phyloP scores from a whole-genome alignment of 345 rosid species.

The Eutrema yunnanense region DNA sequence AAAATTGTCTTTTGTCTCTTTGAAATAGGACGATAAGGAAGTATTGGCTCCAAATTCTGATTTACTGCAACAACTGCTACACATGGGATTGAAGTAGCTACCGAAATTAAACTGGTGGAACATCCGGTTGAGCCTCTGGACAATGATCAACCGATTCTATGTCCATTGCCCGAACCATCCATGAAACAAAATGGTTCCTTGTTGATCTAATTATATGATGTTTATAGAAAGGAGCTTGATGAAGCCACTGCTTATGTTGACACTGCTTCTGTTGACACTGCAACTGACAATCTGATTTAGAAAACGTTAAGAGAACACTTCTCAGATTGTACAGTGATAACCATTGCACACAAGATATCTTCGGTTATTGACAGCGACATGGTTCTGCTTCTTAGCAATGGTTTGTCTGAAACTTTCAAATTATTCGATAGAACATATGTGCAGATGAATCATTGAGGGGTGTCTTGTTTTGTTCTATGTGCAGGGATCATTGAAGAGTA shows the following conservation, averaged over 20 bases:
- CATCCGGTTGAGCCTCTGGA: too few relatives aligned
- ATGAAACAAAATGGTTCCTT: slow-evolving; percentile 32
- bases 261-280: slow-evolving; percentile 71
- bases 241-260: slow-evolving; percentile 46
- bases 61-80: slow-evolving; percentile 36
- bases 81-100: slow-evolving; percentile 6
- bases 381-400: slow-evolving; percentile 68
- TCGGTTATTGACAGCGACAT: slow-evolving; percentile 76
- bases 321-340: slow-evolving; percentile 60
- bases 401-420: slow-evolving; percentile 33
- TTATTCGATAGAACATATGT: background rate
- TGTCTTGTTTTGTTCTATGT: background rate
- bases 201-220: slow-evolving; percentile 6
- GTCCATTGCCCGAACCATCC: too few relatives aligned
- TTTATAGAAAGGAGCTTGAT: slow-evolving; percentile 46
- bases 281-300: slow-evolving; percentile 76
- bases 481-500: slow-evolving; percentile 67
- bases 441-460: background rate
- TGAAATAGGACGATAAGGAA: slow-evolving; percentile 60
- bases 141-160: too few relatives aligned
- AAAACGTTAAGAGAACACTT: slow-evolving; percentile 60
- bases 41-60: slow-evolving; percentile 54
- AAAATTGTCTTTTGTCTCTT: background rate
- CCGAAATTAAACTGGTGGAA: too few relatives aligned
- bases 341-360: slow-evolving; percentile 85